Evolutionary conservation across 2,329 filamentous ascomycete genomes (phyloP).

Genomic region (Neopestalotiopsis sp.): DNA sequence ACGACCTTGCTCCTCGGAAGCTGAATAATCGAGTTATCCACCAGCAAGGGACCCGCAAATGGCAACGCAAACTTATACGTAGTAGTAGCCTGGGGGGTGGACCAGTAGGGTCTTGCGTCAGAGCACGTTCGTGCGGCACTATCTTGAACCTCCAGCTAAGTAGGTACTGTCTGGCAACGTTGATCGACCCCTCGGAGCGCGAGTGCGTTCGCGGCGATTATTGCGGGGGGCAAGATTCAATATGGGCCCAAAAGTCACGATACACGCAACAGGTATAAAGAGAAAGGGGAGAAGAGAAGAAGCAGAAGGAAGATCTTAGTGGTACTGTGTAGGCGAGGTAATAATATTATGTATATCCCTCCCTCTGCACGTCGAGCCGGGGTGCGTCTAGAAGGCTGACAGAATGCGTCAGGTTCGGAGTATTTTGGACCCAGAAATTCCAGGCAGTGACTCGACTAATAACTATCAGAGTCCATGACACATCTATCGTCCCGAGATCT

Average conservation of each 20-base stretch:
- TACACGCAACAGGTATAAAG: not conserved
- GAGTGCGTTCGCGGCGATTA: not conserved
- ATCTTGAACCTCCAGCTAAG: not conserved
- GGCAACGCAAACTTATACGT: constrained; percentile 8
- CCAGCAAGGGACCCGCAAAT: not conserved
- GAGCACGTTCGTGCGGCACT: constrained; percentile 8
- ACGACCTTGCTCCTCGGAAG: too few relatives aligned
- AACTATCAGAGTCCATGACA: constrained; percentile 2
- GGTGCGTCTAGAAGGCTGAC: not conserved
- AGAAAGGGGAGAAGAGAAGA: not conserved
- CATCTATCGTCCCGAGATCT: constrained; percentile 5
- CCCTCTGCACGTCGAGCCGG: not conserved
- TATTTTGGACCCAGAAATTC: not conserved
- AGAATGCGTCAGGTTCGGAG: not conserved
- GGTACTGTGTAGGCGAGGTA: not conserved
- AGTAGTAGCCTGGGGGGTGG: not conserved
- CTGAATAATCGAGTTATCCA: not conserved
- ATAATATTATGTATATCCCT: not conserved
- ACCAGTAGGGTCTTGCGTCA: not conserved
- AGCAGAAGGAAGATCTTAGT: not conserved
- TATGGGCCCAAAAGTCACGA: not conserved
- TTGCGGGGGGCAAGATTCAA: not conserved
- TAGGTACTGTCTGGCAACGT: not conserved
- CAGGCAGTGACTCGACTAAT: constrained; percentile 10
- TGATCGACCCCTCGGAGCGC: not conserved